Evolutionary conservation across 2,329 filamentous ascomycete genomes (phyloP).

Genomic region (Emergomyces orientalis): DNA sequence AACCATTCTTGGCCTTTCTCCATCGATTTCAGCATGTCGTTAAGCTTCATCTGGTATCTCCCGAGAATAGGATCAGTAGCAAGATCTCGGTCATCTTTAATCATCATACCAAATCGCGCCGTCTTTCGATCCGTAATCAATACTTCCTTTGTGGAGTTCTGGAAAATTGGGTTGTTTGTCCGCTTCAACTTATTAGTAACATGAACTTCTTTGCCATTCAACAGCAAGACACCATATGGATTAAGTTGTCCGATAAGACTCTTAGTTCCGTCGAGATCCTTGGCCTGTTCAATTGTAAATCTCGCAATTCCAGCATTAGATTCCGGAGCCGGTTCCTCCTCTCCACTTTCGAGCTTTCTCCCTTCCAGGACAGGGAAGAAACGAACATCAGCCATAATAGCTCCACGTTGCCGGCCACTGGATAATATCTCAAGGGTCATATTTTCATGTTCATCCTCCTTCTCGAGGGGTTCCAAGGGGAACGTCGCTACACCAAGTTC

Average conservation of each 20-base stretch:
- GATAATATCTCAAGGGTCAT: constrained; percentile 73
- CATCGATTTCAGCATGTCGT: constrained; percentile 85
- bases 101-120: constrained; percentile 78
- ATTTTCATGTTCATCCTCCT: constrained; percentile 69
- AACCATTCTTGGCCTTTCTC: constrained; percentile 95
- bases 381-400: constrained; percentile 70
- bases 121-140: constrained; percentile 88
- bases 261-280: constrained; percentile 87
- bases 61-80: constrained; percentile 74
- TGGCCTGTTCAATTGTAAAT: constrained; percentile 90
- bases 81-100: constrained; percentile 92
- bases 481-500: constrained; percentile 85
- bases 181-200: constrained; percentile 87
- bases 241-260: constrained; percentile 85
- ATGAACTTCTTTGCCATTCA: constrained; percentile 89
- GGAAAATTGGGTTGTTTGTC: constrained; percentile 95
- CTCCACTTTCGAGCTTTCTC: constrained; percentile 59
- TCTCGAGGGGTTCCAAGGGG: constrained; percentile 69
- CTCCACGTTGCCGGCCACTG: constrained; percentile 74
- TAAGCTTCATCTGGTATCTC: constrained; percentile 88
- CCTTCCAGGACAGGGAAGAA: constrained; percentile 90
- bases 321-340: constrained; percentile 69
- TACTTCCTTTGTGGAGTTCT: constrained; percentile 84
- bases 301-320: constrained; percentile 88
- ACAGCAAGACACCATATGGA: constrained; percentile 76